Conservation (phyloP, 2,329 filamentous ascomycete species). For the Cladophialophora psammophila region DNA sequence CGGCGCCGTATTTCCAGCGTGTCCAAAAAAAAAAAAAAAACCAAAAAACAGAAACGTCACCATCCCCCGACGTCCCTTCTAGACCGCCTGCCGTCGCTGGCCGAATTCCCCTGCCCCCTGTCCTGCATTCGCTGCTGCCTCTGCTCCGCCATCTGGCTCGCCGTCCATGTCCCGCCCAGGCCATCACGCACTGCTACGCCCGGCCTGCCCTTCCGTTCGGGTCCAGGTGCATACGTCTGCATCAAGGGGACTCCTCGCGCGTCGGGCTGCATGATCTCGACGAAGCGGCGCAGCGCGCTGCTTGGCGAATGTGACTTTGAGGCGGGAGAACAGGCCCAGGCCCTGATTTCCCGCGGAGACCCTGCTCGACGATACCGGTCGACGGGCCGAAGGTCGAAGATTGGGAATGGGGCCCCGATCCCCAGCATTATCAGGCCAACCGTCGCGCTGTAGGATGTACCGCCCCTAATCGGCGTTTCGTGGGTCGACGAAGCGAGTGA, state of each 20-base stretch:
- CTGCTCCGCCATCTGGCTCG: background rate
- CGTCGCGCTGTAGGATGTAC: background rate
- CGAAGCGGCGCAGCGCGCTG: background rate
- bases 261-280: background rate
- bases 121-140: background rate
- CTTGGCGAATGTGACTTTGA: slow-evolving; percentile 1
- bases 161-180: background rate
- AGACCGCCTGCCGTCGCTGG: background rate
- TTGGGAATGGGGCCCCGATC: background rate
- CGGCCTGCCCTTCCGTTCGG: background rate
- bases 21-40: slow-evolving; percentile 4
- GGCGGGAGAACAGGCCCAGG: background rate
- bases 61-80: background rate
- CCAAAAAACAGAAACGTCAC: slow-evolving; percentile 1
- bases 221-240: background rate
- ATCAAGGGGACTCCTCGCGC: background rate
- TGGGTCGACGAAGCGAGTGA: too few species aligned
- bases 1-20: slow-evolving; percentile 1
- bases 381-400: background rate
- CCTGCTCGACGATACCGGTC: background rate
- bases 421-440: background rate
- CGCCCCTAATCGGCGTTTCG: too few species aligned
- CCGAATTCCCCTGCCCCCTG: background rate
- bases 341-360: background rate
- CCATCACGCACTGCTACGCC: background rate